A percentile compares a stretch with the other conserved stretches of the same genome.
These are phyloP conservation scores for Metschnikowia koreensis DNA, from an alignment of 805 yeast genomes.

Conservation along the genomic window DNA sequence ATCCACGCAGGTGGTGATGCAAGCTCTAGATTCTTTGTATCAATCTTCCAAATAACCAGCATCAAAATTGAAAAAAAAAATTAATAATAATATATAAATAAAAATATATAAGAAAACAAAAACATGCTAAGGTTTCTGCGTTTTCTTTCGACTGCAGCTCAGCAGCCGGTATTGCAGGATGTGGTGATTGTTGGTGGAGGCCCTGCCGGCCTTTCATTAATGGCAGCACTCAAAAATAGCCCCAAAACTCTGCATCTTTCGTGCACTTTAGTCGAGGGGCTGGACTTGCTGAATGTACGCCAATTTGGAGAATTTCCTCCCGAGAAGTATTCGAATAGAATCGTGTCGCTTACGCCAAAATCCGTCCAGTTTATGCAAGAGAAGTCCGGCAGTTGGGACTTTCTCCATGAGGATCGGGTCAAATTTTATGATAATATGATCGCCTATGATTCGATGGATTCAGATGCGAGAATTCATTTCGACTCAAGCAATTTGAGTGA, in stretches of 20 bases:
- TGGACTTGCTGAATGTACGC: conserved; percentile 51
- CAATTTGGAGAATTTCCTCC: conserved; percentile 46
- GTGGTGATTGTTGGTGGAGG: conserved; percentile 94
- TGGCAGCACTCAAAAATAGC: conserved; percentile 75
- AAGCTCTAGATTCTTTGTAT: no score
- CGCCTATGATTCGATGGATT: conserved; percentile 80
- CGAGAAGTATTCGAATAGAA: conserved; percentile 67
- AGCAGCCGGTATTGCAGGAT: conserved; percentile 42
- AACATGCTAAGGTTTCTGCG: conserved; percentile 12
- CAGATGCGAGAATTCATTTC: conserved; percentile 65
- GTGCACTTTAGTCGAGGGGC: conserved; percentile 74
- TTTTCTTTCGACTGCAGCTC: conserved; percentile 11
- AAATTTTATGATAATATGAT: conserved; percentile 77
- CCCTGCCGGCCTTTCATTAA: conserved; percentile 89
- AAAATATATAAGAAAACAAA: neutral
- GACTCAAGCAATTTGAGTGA: conserved; percentile 51
- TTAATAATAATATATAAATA: no score
- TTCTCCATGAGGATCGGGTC: conserved; percentile 65
- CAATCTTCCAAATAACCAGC: no score
- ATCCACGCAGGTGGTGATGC: no score
- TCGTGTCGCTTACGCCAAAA: conserved; percentile 82
- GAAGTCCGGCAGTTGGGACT: conserved; percentile 73
- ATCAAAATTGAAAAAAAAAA: no score
- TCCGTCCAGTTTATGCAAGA: conserved; percentile 60
- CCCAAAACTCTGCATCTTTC: conserved; percentile 57